Base-by-base conservation (phyloP, 805 yeast genomes). In the Myxozyma monticola region DNA sequence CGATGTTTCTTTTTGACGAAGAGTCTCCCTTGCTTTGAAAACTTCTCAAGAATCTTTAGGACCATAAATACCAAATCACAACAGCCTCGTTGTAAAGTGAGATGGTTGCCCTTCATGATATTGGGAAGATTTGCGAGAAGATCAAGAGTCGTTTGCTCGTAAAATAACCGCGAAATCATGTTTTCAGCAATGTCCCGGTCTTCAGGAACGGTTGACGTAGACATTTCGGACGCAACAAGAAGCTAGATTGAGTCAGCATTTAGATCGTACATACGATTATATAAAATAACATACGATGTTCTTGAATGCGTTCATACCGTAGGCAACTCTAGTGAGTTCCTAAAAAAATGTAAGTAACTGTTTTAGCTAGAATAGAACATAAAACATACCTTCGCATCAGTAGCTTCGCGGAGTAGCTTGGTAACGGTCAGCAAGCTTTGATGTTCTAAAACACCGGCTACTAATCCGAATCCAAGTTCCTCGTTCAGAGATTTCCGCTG, bases 81-180 rank as follows among this genome's bases (percentile, higher is more conserved):
- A 48, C 81, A 72, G 20, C 80, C 80, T 37, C 72, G 74, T 26
- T 85, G 76, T 62, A 77, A 85, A 5, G 75, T 76, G 1, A 84
- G 76, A 0, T 95, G 79, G 55, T 83, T 80, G 9, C 40, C 45
- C 51, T 76, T 80, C 25, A 76, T 68, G 0, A 91, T 86, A 12
- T 77, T 73, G 48, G 96, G 88, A 28, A 88, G 65, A 15, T 68
- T 69, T 1, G 80, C 72, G 3, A 91, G 62, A 31, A 80, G 63
- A 38, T 77, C 80, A 24, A 88, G 67, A 45, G 80, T 77, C 20
- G 71, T 75, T 44, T 80, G 82, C 45, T 81, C 83, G 49, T 84
- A 79, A 60, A 91, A 88, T n/a, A 91, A 69, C 37, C 82, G 76
- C 38, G 87, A 71, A 17, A 82, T 75, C 49, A 85, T 78, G 20